Base-by-base conservation (phyloP, 1,139 yeast genomes). In the Entelexis sorbosivorans region DNA sequence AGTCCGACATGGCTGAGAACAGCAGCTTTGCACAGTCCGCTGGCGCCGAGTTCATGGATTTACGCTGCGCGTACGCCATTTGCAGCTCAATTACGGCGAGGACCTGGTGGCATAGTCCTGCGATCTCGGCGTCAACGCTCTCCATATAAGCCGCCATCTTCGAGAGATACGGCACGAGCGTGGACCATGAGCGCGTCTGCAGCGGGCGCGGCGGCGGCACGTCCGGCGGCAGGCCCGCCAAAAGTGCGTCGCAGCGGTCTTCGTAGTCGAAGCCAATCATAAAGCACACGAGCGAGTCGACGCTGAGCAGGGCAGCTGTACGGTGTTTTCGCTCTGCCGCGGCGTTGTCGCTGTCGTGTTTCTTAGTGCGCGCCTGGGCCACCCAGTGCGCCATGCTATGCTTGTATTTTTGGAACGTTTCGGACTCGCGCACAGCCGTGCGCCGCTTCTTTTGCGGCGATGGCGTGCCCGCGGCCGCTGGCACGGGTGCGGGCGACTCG, bases 261-360 rank as follows among this genome's bases (percentile, higher is more conserved):
- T 69, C 73, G 53, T 65, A 69, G 52, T 69, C 70, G 54, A 70
- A 70, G 5, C 67, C 73, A 3, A 69, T 63, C 31, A 69, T 59
- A 52, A 69, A 70, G 38, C 69, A 67, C 24, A 69, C 55, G 22
- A 68, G 52, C 9, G 71, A 60, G 54, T 69, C 72, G 53, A 69
- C 54, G n/a, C 63, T 61, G 13, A 61, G 54, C 2, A 66, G 64
- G 5, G 63, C 62, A 0, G 69, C 68, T 13, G 59, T 59, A 16
- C 58, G 59, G 29, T 58, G 58, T 36, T 61, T 52, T 14, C 63
- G 56, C 16, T 59, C 56, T 19, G 57, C 52, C 9, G 56, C 54
- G 7, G 63, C 63, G 20, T 57, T 55, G 56, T 69, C 72, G 7
- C 70, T 62, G 42, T 64, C 68, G 56, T 66, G 69, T 50, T 67